phyloP scores from a whole-genome alignment of 2,329 filamentous ascomycete genomes.

The Cordyceps cateniannulata region DNA sequence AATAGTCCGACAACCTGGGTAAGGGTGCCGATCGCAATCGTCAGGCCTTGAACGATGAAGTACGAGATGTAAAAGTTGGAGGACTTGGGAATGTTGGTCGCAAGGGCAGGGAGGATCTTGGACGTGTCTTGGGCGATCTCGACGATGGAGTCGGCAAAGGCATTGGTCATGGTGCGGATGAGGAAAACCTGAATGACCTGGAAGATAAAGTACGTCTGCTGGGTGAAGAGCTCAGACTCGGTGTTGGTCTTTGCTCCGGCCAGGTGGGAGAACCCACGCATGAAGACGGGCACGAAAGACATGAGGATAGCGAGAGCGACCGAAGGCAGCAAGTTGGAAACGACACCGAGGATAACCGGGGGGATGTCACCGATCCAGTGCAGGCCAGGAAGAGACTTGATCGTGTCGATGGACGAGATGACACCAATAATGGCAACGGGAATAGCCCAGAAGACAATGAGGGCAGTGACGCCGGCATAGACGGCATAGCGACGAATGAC shows the following conservation, averaged over 20 bases:
- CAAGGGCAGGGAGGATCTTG: slow-evolving; percentile 57
- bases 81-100: slow-evolving; percentile 68
- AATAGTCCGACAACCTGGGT: slow-evolving; percentile 62
- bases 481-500: slow-evolving; percentile 61
- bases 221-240: slow-evolving; percentile 78
- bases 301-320: slow-evolving; percentile 75
- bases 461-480: slow-evolving; percentile 58
- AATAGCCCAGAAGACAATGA: slow-evolving; percentile 81
- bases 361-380: slow-evolving; percentile 70
- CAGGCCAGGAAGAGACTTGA: slow-evolving; percentile 63
- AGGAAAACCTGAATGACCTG: slow-evolving; percentile 90
- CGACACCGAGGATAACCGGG: slow-evolving; percentile 62
- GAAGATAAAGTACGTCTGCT: slow-evolving; percentile 87
- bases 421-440: slow-evolving; percentile 73
- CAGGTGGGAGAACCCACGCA: slow-evolving; percentile 63
- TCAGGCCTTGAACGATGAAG: slow-evolving; percentile 79
- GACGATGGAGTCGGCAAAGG: slow-evolving; percentile 63
- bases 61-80: slow-evolving; percentile 94
- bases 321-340: slow-evolving; percentile 77
- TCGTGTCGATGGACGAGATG: slow-evolving; percentile 74
- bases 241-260: slow-evolving; percentile 74
- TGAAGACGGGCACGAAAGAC: slow-evolving; percentile 66
- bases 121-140: slow-evolving; percentile 58
- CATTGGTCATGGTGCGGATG: slow-evolving; percentile 74
- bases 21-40: slow-evolving; percentile 65